Evolutionary conservation across 2,329 filamentous ascomycete species (phyloP).

Genomic region (Balansia obtecta): DNA sequence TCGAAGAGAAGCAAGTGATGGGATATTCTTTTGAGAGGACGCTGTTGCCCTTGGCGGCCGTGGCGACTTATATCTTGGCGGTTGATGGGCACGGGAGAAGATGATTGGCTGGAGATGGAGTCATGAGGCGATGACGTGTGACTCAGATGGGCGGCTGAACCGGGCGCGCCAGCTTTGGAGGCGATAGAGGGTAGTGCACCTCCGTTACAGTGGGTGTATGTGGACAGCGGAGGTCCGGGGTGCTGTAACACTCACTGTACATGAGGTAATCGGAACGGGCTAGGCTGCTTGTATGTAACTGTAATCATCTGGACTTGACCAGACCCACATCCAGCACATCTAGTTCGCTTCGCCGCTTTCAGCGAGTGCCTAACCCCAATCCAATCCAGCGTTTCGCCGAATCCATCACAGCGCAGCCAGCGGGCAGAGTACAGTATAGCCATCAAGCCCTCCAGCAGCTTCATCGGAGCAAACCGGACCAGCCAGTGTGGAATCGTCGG

Average conservation of each 20-base stretch:
- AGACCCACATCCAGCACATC: too few species aligned
- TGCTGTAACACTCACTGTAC: not conserved
- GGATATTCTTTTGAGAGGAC: not conserved
- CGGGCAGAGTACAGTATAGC: too few species aligned
- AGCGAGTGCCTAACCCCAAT: not conserved
- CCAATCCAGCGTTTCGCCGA: not conserved
- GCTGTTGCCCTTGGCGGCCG: not conserved
- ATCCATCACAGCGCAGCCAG: too few species aligned
- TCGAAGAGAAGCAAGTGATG: not conserved
- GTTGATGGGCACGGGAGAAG: not conserved
- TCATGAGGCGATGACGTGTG: constrained; percentile 10
- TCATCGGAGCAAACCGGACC: too few species aligned
- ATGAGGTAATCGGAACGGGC: not conserved
- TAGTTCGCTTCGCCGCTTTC: not conserved
- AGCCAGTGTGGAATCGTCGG: too few species aligned
- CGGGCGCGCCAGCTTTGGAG: too few species aligned
- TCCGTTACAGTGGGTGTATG: too few species aligned
- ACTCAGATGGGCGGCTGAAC: not conserved
- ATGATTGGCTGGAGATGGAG: constrained; percentile 13
- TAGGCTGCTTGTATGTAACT: too few species aligned
- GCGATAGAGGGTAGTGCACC: too few species aligned
- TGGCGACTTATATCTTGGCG: constrained; percentile 4
- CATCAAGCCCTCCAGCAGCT: too few species aligned
- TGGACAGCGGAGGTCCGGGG: too few species aligned
- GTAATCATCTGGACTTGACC: too few species aligned